Conservation (phyloP, 768 basidiomycete species). For the Lentinula detonsa region DNA sequence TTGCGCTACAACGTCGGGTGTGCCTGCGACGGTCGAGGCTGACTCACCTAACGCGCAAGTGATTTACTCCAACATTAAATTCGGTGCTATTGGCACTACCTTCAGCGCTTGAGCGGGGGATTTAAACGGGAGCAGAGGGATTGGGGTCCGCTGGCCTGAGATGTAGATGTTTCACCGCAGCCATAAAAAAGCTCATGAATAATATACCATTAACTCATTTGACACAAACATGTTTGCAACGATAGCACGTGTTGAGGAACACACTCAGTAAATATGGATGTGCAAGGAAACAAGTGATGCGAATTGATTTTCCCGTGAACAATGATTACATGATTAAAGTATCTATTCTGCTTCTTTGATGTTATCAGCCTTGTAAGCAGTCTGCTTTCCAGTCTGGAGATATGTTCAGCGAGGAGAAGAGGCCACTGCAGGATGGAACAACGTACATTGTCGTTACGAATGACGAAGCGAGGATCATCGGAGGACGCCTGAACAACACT, state of each 20-base stretch:
- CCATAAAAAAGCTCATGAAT: no score
- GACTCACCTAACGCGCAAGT: constrained; percentile 33
- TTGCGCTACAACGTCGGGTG: constrained; percentile 42
- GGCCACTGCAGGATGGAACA: no score
- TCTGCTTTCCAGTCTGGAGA: not conserved
- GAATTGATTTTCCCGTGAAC: no score
- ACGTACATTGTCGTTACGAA: constrained; percentile 1
- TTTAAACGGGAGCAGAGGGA: not conserved
- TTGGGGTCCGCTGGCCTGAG: not conserved
- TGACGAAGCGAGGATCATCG: constrained; percentile 1
- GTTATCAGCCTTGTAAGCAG: constrained; percentile 1
- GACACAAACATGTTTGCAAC: no score
- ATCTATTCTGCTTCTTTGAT: not conserved
- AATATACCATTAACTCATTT: no score
- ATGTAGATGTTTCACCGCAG: no score
- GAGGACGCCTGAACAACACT: not conserved
- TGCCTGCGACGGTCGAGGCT: constrained; percentile 36
- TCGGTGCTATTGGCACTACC: constrained; percentile 44
- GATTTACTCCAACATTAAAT: constrained; percentile 50
- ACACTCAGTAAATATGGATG: no score
- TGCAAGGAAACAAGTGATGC: no score
- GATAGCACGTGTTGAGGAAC: no score
- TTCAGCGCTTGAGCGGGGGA: constrained; percentile 11
- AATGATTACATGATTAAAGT: no score
- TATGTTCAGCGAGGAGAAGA: not conserved